Evolutionary conservation across 2,329 filamentous ascomycete genomes (phyloP), one percentile per base, ranked within the genome.

Genomic region (Neurospora sp.): DNA sequence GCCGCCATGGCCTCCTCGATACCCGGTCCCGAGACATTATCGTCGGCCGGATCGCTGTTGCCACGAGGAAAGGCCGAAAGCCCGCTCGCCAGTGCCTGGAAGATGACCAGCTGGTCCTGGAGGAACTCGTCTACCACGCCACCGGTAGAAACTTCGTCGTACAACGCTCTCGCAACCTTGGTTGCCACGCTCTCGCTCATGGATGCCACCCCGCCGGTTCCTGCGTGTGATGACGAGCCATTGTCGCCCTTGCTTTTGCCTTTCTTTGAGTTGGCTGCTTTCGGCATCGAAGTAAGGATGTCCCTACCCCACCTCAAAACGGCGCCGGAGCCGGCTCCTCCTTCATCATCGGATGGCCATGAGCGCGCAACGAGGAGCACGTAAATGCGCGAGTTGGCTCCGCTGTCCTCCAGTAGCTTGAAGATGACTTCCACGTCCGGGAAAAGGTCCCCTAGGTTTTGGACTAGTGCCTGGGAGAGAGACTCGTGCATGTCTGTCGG

Each of bases 31-130:
- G 68, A 69, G 23, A 69, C 52, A 1, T 58, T 66, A 3, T 74
- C 73, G 8, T 70, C 73, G 7, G 74, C 70, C 9, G 68, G 33
- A 1, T 73, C 74, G 23, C 52, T 62, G 40, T 76, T 73, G 68
- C 72, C 68, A 46, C 80, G 74, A 11, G 79, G 81, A 70, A 87
- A 84, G 3, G 80, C 83, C 11, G 86, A 86, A 68, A 76, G 79
- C 0, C 85, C 87, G 13, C 83, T 80, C 1, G 86, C 84, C 10
- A 90, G 78, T 4, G 85, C 85, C 76, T 90, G 87, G 74, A 89
- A 88, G 19, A 87, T 80, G 3, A 89, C 79, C 33, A 90, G 74
- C 76, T 90, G 88, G 76, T 90, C 88, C 77, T 89, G 86, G 15
- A 90, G 79, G 74, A 84, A 82, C 73, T 85, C 81, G 72, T 90